Base-by-base conservation (phyloP, 495 filamentous ascomycete species). In the Saxophila tyrrhenica region DNA sequence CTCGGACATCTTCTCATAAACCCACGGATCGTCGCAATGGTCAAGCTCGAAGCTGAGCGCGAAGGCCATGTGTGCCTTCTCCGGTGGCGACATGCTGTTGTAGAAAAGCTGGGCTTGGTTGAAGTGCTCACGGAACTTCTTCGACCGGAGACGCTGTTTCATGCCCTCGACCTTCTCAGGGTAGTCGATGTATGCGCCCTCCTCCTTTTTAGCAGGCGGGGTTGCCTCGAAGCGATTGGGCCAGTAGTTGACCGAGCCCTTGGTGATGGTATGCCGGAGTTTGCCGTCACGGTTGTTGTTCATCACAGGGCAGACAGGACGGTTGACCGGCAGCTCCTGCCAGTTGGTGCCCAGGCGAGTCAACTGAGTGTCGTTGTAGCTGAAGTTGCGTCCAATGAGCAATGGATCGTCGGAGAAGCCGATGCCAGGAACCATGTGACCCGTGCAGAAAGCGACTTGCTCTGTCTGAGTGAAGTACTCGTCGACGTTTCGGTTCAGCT, bases 401-500 rank as follows among this genome's bases (percentile, higher is more conserved):
- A 94, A 72, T 0, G 88, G 87, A 60, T 95, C 89, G 60, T 92
- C 78, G 5, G 86, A 89, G 69, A 89, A 89, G 46, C 86, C 86
- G 56, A 95, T 87, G 52, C 89, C 89, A 2, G 87, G 87, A 3
- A 94, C 85, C 54, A 94, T 71, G 59, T 95, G 89, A 50, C 77
- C 77, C 5, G 89, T 94, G 67, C 86, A 91, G 71, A 94, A 95
- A 17, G 89, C 88, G 5, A 80, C 78, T 64, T 87, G 83, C 72
- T 95, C 89, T 0, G 81, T 86, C 65, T 95, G 82, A 0, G 86
- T 70, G 75, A 91, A 92, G 73, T 78, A 95, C 66, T 95, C 87
- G 60, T 94, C 86, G 21, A 84, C 70, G 57, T 88, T 92, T 39
- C 80, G 78, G 73, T 94, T 91, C 25, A 95, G 78, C 51, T 88